Conservation (phyloP, 805 yeast genomes). For the Ogataea thermomethanolica region DNA sequence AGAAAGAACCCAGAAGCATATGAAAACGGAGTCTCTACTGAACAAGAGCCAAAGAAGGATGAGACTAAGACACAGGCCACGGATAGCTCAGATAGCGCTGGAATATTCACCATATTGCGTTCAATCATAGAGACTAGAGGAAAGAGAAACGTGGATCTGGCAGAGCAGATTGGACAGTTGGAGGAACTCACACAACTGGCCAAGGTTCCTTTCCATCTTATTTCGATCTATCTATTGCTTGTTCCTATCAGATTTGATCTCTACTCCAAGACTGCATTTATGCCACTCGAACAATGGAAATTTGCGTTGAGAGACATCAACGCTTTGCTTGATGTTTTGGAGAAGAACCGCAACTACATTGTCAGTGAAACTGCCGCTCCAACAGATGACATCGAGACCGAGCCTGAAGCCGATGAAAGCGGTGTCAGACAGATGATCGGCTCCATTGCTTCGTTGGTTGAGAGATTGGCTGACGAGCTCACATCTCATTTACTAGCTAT, state of each 20-base stretch:
- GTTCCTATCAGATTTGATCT: slow-evolving; percentile 88
- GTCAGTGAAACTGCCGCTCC: slow-evolving; percentile 71
- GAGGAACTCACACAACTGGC: slow-evolving; percentile 57
- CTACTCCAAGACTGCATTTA: slow-evolving; percentile 58
- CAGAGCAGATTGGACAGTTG: slow-evolving; percentile 69
- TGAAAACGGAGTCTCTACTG: slow-evolving; percentile 44
- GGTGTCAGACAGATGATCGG: slow-evolving; percentile 81
- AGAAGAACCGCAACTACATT: slow-evolving; percentile 56
- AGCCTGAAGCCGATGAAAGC: slow-evolving; percentile 57
- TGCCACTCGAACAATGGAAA: slow-evolving; percentile 83
- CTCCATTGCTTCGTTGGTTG: slow-evolving; percentile 79
- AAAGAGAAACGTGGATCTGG: slow-evolving; percentile 85
- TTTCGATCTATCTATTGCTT: slow-evolving; percentile 73
- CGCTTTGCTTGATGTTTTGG: slow-evolving; percentile 64
- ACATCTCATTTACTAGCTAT: slow-evolving; percentile 80
- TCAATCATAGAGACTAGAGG: slow-evolving; percentile 87
- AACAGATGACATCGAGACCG: slow-evolving; percentile 70
- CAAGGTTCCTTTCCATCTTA: slow-evolving; percentile 65
- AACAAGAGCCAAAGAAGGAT: not conserved
- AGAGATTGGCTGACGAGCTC: slow-evolving; percentile 93
- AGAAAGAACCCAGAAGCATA: slow-evolving; percentile 72
- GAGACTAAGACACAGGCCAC: not conserved
- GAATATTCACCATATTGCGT: slow-evolving; percentile 69
- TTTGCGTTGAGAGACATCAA: slow-evolving; percentile 59
- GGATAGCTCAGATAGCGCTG: slow-evolving; percentile 34